Evolutionary conservation across 192 early-diverging fungal genomes (phyloP).

Genomic region (Globomyces pollinis-pini): DNA sequence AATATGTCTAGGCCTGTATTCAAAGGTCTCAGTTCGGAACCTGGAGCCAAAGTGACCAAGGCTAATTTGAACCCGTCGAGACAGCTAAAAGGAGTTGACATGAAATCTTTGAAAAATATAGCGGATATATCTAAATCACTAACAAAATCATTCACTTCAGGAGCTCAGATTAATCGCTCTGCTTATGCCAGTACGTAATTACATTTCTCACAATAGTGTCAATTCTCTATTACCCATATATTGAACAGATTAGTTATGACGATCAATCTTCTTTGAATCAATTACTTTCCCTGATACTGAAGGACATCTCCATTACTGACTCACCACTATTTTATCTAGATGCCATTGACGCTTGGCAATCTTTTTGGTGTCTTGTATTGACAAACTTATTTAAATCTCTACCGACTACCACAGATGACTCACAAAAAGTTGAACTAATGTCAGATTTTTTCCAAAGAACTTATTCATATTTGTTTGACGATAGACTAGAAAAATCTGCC

Average conservation of each 20-base stretch:
- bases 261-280: not conserved
- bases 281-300: not conserved
- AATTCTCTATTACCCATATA: not conserved
- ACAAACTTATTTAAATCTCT: not conserved
- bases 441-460: not conserved
- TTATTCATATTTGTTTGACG: not conserved
- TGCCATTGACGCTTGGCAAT: not conserved
- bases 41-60: not conserved
- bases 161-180: not conserved
- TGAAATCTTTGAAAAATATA: not conserved
- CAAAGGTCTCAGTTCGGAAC: not conserved
- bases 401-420: too few species aligned
- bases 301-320: not conserved
- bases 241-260: not conserved
- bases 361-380: not conserved
- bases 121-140: not conserved
- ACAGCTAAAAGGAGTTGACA: not conserved
- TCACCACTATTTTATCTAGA: not conserved
- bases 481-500: not conserved
- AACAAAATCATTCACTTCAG: not conserved
- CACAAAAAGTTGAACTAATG: not conserved
- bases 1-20: slow-evolving; percentile 8
- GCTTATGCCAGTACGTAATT: not conserved
- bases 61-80: not conserved
- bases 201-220: not conserved